Percentiles rank a stretch among this genome's conserved stretches.
Conservation (phyloP, 345 rosid genomes). For the Alliaria petiolata region DNA sequence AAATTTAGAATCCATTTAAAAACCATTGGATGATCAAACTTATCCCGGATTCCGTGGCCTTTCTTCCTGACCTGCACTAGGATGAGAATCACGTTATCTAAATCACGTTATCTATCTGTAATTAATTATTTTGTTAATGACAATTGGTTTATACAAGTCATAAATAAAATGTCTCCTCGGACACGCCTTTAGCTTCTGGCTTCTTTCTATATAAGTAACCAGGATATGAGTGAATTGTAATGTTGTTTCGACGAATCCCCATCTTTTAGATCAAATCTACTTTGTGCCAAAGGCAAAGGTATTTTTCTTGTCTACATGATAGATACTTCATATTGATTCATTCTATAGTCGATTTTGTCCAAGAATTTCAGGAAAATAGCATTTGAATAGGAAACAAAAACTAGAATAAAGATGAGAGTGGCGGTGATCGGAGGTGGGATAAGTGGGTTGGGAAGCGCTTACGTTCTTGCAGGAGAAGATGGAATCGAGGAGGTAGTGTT, state of each 20-base stretch:
- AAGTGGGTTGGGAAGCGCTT: conserved; percentile 58
- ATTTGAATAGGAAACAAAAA: background rate
- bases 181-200: background rate
- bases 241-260: background rate
- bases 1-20: background rate
- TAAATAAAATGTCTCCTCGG: background rate
- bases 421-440: conserved; percentile 72
- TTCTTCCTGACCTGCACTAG: background rate
- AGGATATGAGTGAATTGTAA: background rate
- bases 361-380: background rate
- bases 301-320: background rate
- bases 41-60: background rate
- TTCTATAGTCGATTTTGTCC: background rate
- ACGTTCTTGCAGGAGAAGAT: conserved; percentile 38
- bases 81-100: background rate
- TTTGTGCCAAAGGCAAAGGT: background rate
- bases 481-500: conserved; percentile 48
- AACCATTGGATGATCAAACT: background rate
- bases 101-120: background rate
- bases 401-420: conserved; percentile 35
- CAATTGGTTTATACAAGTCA: no score
- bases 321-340: background rate
- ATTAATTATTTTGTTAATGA: background rate
- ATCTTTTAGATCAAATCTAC: background rate
- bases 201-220: no score